Evolutionary conservation across 2,329 filamentous ascomycete genomes (phyloP).

Genomic region (Aspergillus viridinutans): DNA sequence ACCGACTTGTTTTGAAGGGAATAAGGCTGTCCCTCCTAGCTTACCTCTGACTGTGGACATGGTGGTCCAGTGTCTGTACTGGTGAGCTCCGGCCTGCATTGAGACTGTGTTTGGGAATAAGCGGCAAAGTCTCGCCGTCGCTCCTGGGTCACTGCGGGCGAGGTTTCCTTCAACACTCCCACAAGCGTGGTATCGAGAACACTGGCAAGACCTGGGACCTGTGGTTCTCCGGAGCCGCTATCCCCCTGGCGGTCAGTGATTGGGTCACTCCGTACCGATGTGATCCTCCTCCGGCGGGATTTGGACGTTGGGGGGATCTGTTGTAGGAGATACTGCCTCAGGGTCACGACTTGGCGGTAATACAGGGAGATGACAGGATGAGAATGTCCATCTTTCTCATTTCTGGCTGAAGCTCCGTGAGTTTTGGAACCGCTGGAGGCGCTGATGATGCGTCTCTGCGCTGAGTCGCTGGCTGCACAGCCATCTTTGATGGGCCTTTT

Average conservation of each 20-base stretch:
- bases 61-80: conserved; percentile 35
- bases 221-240: conserved; percentile 1
- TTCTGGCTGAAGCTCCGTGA: conserved; percentile 6
- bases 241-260: conserved; percentile 8
- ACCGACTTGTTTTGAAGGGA: background rate
- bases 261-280: conserved; percentile 25
- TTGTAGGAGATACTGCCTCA: conserved; percentile 67
- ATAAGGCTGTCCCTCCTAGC: conserved; percentile 11
- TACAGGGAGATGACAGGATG: conserved; percentile 66
- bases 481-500: conserved; percentile 35
- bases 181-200: conserved; percentile 70
- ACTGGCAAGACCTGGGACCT: conserved; percentile 38
- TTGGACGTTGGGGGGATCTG: conserved; percentile 65
- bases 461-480: conserved; percentile 10
- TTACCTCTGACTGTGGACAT: conserved; percentile 63
- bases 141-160: conserved; percentile 25
- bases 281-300: conserved; percentile 45
- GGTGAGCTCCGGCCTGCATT: conserved; percentile 35
- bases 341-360: conserved; percentile 61
- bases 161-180: conserved; percentile 45
- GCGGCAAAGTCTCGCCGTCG: conserved; percentile 55
- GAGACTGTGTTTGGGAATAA: conserved; percentile 61
- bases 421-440: conserved; percentile 16
- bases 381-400: conserved; percentile 11
- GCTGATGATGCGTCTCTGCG: conserved; percentile 24